Evolutionary conservation across 805 yeast species (phyloP), one percentile per base, ranked within the genome.

Genomic region (Scheffersomyces coipomensis): DNA sequence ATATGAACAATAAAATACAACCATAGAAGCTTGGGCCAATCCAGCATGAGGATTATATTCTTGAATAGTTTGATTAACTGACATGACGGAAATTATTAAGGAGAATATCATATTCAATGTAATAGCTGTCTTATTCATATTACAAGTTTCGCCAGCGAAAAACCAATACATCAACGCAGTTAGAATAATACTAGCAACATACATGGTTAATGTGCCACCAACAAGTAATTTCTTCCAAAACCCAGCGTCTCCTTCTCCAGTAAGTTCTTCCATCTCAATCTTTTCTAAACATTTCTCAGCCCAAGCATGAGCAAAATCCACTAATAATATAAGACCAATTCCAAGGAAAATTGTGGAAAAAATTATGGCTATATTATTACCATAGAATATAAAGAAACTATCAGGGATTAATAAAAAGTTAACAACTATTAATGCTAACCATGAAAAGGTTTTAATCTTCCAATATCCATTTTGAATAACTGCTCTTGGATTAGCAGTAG

Each of bases 231-330:
- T 71, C 52, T 87, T 79, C 98, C 98, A 93, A 50, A 86, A 73
- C 3, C 71, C 66, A 1, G 79, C 68, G 42, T 71, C 78, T 15
- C 69, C 71, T 33, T 71, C 79, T 34, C 75, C 80, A 3, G 73
- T 65, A 29, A 68, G 48, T 43, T 73, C 80, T 42, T 85, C 91
- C 52, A 83, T 81, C 57, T 93, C 98, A 30, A 93, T 88, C 52
- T 88, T 86, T 48, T 84, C 89, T 38, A 93, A 75, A 60, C 99
- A 93, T 6, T 85, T 86, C 53, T 93, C 99, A 0, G 98, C 97
- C 97, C 97, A 93, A 50, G 91, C 91, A 62, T 93, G 98, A 3
- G 99, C 98, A 72, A 88, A 93, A 62, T 93, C 99, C 23, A 93
- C 97, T 35, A 93, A 68, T 35, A 93, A 70, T 11, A 95, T 85